Base-by-base conservation (phyloP, 2,329 filamentous ascomycete genomes). In the Cadophora gregata region DNA sequence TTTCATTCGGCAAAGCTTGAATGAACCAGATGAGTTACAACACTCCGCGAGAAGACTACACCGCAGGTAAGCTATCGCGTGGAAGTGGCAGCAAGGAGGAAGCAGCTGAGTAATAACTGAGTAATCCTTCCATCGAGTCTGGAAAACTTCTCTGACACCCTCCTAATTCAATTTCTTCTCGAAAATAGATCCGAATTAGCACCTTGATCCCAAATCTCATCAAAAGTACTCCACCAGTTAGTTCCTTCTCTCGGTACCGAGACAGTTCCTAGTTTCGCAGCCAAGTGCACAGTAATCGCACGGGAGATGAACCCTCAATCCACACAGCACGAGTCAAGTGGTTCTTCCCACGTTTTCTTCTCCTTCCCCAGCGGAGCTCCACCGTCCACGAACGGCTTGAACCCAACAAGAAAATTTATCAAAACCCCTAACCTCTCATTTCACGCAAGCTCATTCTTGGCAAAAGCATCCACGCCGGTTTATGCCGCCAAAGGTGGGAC, bases 401-500 rank as follows among this genome's bases (percentile, higher is more conserved):
- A 16, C 38, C 14, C 16, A 19, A 42, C 38, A 5, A 12, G 14
- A 36, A 36, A 36, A 36, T 14, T 14, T 14, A 36, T 36, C 33
- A 3, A 36, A 36, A 36, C 3, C 33, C 33, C 14, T 16, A 42
- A 16, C 14, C 14, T 42, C 38, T 24, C 19, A 6, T 25, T 25
- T 24, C n/a, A 14, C 8, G 10, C 10, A 16, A 42, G 19, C 14
- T 12, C 6, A 24, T 19, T 10, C 55, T 25, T 58, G 21, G 55
- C 31, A 42, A 19, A 12, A 2, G n/a, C 21, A 19, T 42, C 33
- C 10, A 24, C 10, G 31, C 55, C 55, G 55, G 33, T 38, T 58
- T 58, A 4, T 36, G 55, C 31, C 55, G 25, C 27, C 38, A 38
- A 60, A 25, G 42, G 47, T 33, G 45, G 63, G 47, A 21, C 24